These are phyloP conservation scores for Colletotrichum liaoningense DNA, from an alignment of 2,329 filamentous ascomycete species.

Conservation along the genomic window DNA sequence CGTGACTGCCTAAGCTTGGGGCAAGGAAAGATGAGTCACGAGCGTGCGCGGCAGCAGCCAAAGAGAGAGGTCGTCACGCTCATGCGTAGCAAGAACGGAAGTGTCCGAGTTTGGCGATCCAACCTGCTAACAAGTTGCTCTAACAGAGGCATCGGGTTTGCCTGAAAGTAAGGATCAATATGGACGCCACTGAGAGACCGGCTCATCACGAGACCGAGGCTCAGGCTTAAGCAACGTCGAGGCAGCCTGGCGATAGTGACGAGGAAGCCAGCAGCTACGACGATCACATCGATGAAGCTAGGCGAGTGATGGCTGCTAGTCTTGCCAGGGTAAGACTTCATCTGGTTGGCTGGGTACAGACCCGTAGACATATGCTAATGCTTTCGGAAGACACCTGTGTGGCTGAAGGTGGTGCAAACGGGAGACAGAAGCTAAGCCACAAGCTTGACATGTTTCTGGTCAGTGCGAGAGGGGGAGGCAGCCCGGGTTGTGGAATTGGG, in stretches of 20 bases:
- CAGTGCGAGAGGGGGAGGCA: neutral
- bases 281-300: neutral
- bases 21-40: neutral
- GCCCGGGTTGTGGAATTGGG: neutral
- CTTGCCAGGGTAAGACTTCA: neutral
- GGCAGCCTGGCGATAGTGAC: neutral
- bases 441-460: neutral
- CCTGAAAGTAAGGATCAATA: neutral
- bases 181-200: neutral
- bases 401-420: neutral
- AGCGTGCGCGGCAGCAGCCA: neutral
- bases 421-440: neutral
- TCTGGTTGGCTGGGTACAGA: too few relatives aligned
- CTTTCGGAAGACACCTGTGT: neutral
- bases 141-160: neutral
- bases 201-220: neutral
- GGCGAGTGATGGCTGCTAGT: neutral
- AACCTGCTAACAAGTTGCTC: neutral
- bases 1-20: neutral
- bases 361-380: neutral
- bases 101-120: neutral
- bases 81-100: neutral
- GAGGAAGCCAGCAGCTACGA: neutral
- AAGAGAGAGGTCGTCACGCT: neutral
- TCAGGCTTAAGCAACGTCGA: neutral